Percentiles rank a stretch among this genome's conserved stretches.
Conservation (phyloP, 208 protist species). For the Trichomonas vaginalis region DNA sequence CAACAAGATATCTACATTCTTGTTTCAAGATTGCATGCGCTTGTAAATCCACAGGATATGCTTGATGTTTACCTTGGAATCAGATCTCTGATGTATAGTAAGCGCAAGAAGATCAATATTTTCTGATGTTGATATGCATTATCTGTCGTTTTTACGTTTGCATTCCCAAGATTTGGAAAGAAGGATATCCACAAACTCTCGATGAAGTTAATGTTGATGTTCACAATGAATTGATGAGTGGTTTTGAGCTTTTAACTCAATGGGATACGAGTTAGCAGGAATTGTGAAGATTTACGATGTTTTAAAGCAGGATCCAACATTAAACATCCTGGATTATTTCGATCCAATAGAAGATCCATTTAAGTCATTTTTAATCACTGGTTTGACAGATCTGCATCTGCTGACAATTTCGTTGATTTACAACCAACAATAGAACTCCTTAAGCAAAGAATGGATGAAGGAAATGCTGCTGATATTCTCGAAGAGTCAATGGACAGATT, state of each 20-base stretch:
- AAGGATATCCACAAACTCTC: background rate
- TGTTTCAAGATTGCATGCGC: background rate
- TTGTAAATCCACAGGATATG: background rate
- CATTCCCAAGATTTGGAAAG: background rate
- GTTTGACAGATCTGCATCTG: background rate
- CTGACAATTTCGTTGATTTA: background rate
- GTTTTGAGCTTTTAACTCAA: background rate
- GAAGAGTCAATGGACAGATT: background rate
- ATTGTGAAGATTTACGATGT: background rate
- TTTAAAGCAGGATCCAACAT: background rate
- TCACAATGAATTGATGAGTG: background rate
- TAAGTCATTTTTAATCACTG: background rate
- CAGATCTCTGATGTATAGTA: background rate
- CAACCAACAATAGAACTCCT: background rate
- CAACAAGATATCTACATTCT: background rate
- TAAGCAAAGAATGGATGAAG: background rate
- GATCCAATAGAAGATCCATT: background rate
- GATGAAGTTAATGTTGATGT: background rate
- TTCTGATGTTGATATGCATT: background rate
- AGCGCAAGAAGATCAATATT: background rate
- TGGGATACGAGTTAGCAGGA: background rate
- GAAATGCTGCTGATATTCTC: background rate
- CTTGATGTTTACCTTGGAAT: background rate
- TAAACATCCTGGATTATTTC: background rate
- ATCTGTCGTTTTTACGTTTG: background rate